These are phyloP conservation scores for Carex pumila DNA, from an alignment of 176 grass and related monocot species.

Conservation along the genomic window DNA sequence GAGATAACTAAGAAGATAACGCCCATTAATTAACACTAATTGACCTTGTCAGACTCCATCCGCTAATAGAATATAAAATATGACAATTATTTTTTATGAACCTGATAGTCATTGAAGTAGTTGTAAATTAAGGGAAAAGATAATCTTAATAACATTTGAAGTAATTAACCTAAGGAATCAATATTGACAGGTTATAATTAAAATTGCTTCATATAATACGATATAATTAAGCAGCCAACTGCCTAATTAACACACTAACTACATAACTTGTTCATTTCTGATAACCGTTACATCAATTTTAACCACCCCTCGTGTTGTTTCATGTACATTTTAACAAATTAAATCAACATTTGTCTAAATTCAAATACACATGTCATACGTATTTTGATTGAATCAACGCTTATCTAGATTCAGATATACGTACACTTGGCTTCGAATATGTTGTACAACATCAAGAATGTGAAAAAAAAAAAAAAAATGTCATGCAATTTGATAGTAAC, in stretches of 20 bases:
- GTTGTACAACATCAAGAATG: no score
- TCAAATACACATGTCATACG: no score
- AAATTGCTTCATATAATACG: not conserved
- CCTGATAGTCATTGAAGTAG: slow-evolving; percentile 19
- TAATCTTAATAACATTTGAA: not conserved
- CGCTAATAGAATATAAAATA: not conserved
- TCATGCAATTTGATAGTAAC: no score
- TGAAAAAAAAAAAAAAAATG: no score
- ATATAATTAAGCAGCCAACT: not conserved
- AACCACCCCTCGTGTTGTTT: not conserved
- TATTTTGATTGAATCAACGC: no score
- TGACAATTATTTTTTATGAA: not conserved
- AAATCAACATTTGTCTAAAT: not conserved
- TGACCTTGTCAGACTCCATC: slow-evolving; percentile 3
- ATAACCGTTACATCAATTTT: not conserved
- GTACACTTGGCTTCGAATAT: no score
- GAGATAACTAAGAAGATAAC: not conserved
- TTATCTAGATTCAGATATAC: no score
- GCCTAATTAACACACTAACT: not conserved
- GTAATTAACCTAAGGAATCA: slow-evolving; percentile 21
- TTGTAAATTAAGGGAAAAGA: not conserved
- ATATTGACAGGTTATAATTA: slow-evolving; percentile 18
- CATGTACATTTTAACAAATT: not conserved
- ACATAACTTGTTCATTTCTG: not conserved
- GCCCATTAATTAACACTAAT: slow-evolving; percentile 4